These are phyloP conservation scores for Microdochium paspali DNA, from an alignment of 2,329 filamentous ascomycete genomes.

Conservation along the genomic window DNA sequence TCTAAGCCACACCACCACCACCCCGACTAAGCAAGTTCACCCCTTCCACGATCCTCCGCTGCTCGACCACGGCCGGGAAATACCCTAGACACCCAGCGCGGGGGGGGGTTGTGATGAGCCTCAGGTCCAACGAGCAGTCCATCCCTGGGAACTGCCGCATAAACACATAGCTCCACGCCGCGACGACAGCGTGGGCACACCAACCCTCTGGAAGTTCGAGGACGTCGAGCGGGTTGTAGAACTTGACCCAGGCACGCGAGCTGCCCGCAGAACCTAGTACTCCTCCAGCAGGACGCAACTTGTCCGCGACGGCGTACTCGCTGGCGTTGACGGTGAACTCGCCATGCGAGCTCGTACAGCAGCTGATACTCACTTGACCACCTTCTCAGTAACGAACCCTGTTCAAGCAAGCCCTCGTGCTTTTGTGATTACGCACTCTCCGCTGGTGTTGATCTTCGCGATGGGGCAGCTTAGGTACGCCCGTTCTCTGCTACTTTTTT, in stretches of 20 bases:
- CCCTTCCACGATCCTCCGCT: slow-evolving; percentile 12
- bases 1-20: slow-evolving; percentile 1
- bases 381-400: slow-evolving; percentile 25
- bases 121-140: slow-evolving; percentile 29
- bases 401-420: slow-evolving; percentile 18
- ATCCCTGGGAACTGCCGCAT: slow-evolving; percentile 35
- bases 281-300: slow-evolving; percentile 41
- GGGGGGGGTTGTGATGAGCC: too few relatives aligned
- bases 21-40: slow-evolving; percentile 5
- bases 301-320: slow-evolving; percentile 35
- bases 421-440: slow-evolving; percentile 24
- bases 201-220: slow-evolving; percentile 43
- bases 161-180: slow-evolving; percentile 21
- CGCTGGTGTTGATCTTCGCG: slow-evolving; percentile 24
- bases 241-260: slow-evolving; percentile 25
- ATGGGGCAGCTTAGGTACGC: slow-evolving; percentile 24
- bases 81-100: slow-evolving; percentile 26
- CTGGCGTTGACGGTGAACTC: slow-evolving; percentile 34
- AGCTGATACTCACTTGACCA: slow-evolving; percentile 35
- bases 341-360: slow-evolving; percentile 38
- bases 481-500: not conserved
- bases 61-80: slow-evolving; percentile 25
- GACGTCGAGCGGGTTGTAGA: slow-evolving; percentile 32
- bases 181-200: slow-evolving; percentile 21
- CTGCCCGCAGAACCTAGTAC: slow-evolving; percentile 31